Base-by-base conservation (phyloP, 331 rosid genomes). In the Saraca asoca region DNA sequence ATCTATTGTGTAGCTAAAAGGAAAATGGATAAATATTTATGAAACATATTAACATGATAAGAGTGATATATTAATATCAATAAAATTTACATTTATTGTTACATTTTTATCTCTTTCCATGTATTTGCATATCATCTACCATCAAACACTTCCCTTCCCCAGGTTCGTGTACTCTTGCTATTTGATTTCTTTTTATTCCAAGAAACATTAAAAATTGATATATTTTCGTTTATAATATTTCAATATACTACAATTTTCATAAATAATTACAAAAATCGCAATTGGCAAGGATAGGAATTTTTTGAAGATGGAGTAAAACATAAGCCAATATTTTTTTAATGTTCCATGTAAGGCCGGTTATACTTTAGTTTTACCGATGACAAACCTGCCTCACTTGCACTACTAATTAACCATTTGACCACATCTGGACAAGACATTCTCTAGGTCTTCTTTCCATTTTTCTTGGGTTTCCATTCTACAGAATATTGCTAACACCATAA, bases 381-480 rank as follows among this genome's bases (percentile, higher is more conserved):
- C 65, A 69, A 37, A 35, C 31, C 9, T 20, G 37, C 31, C 38
- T 66, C 12, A 11, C 58, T 7, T 20, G 35, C 3, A 11, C 5
- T 46, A 59, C 48, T 51, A 41, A 74, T 64, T 33, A 81, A 70
- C 61, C 60, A 79, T 75, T 62, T 74, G 83, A 58, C 79, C 62
- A 33, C 64, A 60, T 72, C 63, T 78, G 70, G 12, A 75, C 42
- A 57, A 60, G 90, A 85, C 88, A 85, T 90, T 89, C 91, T 78
- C 76, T 58, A 66, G 71, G 75, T 64, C 74, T 57, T 56, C 57
- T 62, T 68, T 62, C 61, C 68, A 33, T 62, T 52, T 75, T 64
- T 58, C 80, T 75, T 51, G 80, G 82, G 73, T 64, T 72, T 44
- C 78, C 60, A 80, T 62, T 68, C 55, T 57, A 66, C 74, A 75